Percentiles rank a stretch among this genome's conserved stretches.
phyloP scores from a whole-genome alignment of 2,329 filamentous ascomycete genomes.

The Zymoseptoria pseudotritici region DNA sequence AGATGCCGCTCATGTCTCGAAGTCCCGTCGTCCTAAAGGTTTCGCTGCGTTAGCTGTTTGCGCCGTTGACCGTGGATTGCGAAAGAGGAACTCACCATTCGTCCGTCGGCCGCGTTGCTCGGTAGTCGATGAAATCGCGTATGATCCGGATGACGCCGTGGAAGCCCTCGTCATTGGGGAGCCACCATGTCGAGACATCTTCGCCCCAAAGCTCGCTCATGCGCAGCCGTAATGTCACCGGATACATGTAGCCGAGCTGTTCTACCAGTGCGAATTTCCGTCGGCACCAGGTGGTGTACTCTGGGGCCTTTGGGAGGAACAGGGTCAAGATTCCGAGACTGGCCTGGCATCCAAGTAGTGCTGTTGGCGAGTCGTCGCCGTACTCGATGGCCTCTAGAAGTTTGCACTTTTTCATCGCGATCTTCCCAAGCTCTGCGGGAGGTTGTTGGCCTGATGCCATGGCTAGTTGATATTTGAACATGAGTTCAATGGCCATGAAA shows the following conservation, averaged over 20 bases:
- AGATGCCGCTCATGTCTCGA: slow-evolving; percentile 31
- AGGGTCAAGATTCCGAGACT: slow-evolving; percentile 67
- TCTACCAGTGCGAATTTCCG: slow-evolving; percentile 74
- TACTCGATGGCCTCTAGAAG: slow-evolving; percentile 71
- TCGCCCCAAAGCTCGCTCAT: slow-evolving; percentile 71
- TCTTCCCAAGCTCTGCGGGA: slow-evolving; percentile 48
- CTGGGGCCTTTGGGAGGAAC: slow-evolving; percentile 68
- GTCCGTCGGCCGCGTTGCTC: slow-evolving; percentile 23
- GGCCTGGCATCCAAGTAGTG: slow-evolving; percentile 65
- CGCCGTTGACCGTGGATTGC: background rate
- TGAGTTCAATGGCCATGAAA: slow-evolving; percentile 68
- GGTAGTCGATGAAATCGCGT: slow-evolving; percentile 59
- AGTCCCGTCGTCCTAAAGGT: slow-evolving; percentile 15
- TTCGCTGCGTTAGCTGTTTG: background rate
- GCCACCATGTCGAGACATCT: slow-evolving; percentile 76
- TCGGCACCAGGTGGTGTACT: slow-evolving; percentile 70
- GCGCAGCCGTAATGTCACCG: slow-evolving; percentile 62
- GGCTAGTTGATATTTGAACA: slow-evolving; percentile 70
- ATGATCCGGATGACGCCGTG: slow-evolving; percentile 67
- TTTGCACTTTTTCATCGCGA: slow-evolving; percentile 65
- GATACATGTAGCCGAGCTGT: slow-evolving; percentile 77
- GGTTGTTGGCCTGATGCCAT: slow-evolving; percentile 44
- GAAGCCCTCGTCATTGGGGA: slow-evolving; percentile 72
- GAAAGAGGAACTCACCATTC: slow-evolving; percentile 2
- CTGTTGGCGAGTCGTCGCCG: slow-evolving; percentile 62